A percentile compares a stretch with the other conserved stretches of the same genome.
Evolutionary conservation across 2,329 filamentous ascomycete genomes (phyloP).

Genomic region (Pseudogymnoascus sp.): DNA sequence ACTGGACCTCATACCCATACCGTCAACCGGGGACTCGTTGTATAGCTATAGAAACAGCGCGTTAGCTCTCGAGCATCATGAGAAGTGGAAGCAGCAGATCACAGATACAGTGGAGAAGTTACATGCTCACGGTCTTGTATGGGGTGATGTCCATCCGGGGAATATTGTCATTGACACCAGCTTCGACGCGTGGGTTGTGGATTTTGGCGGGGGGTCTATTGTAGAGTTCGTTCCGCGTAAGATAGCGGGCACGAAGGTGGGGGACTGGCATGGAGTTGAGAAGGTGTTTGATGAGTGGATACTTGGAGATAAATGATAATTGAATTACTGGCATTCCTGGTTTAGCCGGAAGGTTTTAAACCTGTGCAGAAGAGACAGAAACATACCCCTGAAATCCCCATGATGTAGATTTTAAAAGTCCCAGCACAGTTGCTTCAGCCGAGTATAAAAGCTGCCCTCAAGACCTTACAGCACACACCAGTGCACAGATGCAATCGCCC

Average conservation of each 20-base stretch:
- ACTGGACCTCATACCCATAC: slow-evolving; percentile 16
- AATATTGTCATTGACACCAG: slow-evolving; percentile 19
- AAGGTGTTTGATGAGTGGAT: slow-evolving; percentile 15
- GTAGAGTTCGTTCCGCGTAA: slow-evolving; percentile 17
- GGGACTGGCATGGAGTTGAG: slow-evolving; percentile 14
- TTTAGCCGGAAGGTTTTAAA: too few species aligned
- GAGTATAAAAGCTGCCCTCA: too few species aligned
- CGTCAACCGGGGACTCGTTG: slow-evolving; percentile 14
- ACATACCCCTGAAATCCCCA: too few species aligned
- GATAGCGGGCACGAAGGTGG: slow-evolving; percentile 15
- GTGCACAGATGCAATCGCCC: too few species aligned
- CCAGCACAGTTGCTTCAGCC: too few species aligned
- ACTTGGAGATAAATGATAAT: neutral
- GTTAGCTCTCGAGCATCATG: slow-evolving; percentile 12
- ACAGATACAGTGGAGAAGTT: slow-evolving; percentile 14
- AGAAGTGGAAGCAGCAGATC: slow-evolving; percentile 14
- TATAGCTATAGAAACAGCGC: slow-evolving; percentile 9
- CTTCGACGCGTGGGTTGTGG: slow-evolving; percentile 16
- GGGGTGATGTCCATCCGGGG: slow-evolving; percentile 20
- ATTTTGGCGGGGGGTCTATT: slow-evolving; percentile 20
- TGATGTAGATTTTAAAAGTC: too few species aligned
- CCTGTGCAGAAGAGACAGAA: too few species aligned
- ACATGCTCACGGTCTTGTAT: slow-evolving; percentile 17
- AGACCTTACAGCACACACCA: too few species aligned
- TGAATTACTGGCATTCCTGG: too few species aligned